phyloP scores from a whole-genome alignment of 495 filamentous ascomycete genomes.

The Xylaria venustula region DNA sequence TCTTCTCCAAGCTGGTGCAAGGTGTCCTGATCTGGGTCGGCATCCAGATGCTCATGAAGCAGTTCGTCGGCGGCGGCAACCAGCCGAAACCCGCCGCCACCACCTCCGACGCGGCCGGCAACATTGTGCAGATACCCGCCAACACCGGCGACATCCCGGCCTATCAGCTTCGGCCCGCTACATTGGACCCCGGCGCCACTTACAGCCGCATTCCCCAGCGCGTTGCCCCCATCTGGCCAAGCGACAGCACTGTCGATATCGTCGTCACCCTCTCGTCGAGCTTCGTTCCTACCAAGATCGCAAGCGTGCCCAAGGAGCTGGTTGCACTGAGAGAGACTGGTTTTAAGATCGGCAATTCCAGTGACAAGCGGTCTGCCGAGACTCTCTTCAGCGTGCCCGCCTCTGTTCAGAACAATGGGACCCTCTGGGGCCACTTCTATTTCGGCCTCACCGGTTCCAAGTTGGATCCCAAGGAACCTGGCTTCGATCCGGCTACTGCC shows the following conservation, averaged over 20 bases:
- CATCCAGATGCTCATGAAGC: slow-evolving; percentile 48
- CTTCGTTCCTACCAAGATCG: slow-evolving; percentile 65
- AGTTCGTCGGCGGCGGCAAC: slow-evolving; percentile 44
- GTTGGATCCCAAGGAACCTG: slow-evolving; percentile 69
- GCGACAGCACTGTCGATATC: slow-evolving; percentile 76
- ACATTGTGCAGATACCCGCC: slow-evolving; percentile 42
- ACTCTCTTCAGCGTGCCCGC: slow-evolving; percentile 76
- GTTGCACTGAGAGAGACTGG: slow-evolving; percentile 76
- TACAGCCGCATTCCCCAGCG: slow-evolving; percentile 74
- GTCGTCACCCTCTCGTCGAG: slow-evolving; percentile 79
- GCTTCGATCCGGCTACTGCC: slow-evolving; percentile 71
- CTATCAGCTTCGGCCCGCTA: slow-evolving; percentile 62
- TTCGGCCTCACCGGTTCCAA: slow-evolving; percentile 69
- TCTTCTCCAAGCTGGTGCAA: slow-evolving; percentile 39
- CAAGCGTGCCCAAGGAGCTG: slow-evolving; percentile 49
- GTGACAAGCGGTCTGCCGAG: slow-evolving; percentile 73
- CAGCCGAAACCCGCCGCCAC: slow-evolving; percentile 42
- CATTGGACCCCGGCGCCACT: slow-evolving; percentile 56
- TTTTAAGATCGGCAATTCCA: slow-evolving; percentile 78
- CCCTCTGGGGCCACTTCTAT: slow-evolving; percentile 91
- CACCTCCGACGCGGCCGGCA: slow-evolving; percentile 45
- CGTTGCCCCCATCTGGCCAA: slow-evolving; percentile 85
- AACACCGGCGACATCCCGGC: slow-evolving; percentile 56
- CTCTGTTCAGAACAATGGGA: slow-evolving; percentile 85
- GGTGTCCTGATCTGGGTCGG: slow-evolving; percentile 42